Percentiles rank a stretch among this genome's conserved stretches.
Evolutionary conservation across 331 rosid species (phyloP).

Genomic region (Malus hybrid): DNA sequence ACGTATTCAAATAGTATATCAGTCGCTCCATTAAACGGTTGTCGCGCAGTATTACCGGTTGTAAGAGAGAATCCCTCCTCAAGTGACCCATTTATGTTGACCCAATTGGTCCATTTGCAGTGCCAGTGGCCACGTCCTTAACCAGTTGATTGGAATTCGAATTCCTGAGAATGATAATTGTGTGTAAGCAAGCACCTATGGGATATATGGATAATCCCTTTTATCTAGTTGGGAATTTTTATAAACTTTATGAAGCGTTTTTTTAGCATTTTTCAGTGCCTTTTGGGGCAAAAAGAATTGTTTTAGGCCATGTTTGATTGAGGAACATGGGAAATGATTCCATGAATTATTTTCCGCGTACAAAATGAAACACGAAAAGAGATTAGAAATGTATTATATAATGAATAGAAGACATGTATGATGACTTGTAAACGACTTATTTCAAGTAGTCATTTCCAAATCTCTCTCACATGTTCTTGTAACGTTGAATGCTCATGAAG

Average conservation of each 20-base stretch:
- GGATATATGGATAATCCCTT: neutral
- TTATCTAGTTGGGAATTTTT: neutral
- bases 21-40: too few relatives aligned
- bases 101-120: neutral
- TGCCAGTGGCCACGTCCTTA: constrained; percentile 25
- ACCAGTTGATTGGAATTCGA: neutral
- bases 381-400: too few relatives aligned
- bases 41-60: rapidly evolving
- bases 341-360: too few relatives aligned
- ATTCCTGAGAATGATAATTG: neutral
- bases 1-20: neutral
- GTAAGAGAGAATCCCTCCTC: too few relatives aligned
- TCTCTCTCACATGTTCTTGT: too few relatives aligned
- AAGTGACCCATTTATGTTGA: too few relatives aligned
- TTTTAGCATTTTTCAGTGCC: neutral
- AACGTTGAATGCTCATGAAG: too few relatives aligned
- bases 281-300: too few relatives aligned
- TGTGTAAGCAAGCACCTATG: neutral
- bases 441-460: too few relatives aligned
- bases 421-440: too few relatives aligned
- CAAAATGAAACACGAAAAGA: too few relatives aligned
- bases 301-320: neutral
- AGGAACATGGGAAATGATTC: neutral
- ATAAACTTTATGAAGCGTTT: neutral
- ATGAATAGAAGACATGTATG: too few relatives aligned